phyloP scores from a whole-genome alignment of 805 yeast species.

The Candida tammaniensis region DNA sequence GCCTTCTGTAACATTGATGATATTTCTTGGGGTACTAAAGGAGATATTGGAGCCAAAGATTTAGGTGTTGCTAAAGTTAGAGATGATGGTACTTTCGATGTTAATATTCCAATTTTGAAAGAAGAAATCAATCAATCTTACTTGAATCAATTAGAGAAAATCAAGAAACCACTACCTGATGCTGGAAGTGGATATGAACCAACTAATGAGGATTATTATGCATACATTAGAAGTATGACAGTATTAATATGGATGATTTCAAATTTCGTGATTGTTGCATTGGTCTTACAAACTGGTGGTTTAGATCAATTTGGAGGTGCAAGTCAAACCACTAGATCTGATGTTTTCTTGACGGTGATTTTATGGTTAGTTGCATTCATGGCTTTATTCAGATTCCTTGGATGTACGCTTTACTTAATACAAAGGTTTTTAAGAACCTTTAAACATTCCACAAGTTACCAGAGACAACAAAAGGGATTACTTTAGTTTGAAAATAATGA shows the following conservation, averaged over 20 bases:
- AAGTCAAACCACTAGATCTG: constrained; percentile 30
- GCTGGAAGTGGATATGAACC: constrained; percentile 21
- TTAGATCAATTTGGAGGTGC: constrained; percentile 38
- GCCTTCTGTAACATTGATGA: constrained; percentile 73
- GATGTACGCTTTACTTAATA: constrained; percentile 48
- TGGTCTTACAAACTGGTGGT: constrained; percentile 45
- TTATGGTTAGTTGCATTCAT: constrained; percentile 62
- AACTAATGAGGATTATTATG: constrained; percentile 45
- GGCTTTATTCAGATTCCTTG: constrained; percentile 55
- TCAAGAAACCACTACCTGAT: constrained; percentile 42
- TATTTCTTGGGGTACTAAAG: constrained; percentile 76
- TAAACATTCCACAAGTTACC: constrained; percentile 16
- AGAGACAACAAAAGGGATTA: constrained; percentile 13
- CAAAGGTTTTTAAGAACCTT: constrained; percentile 30
- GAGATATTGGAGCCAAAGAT: constrained; percentile 56
- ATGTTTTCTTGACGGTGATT: constrained; percentile 48
- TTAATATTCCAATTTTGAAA: constrained; percentile 48
- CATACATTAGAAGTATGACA: constrained; percentile 44
- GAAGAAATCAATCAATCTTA: constrained; percentile 54
- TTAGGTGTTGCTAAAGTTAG: constrained; percentile 53
- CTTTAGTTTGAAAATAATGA: constrained; percentile 4
- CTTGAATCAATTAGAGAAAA: constrained; percentile 50
- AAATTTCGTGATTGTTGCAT: constrained; percentile 39
- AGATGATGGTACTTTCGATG: constrained; percentile 55
- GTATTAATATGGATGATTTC: constrained; percentile 46